A percentile compares a stretch with the other conserved stretches of the same genome.
These are phyloP conservation scores for Lophiostoma macrostomum DNA, from an alignment of 495 filamentous ascomycete species.

Conservation along the genomic window DNA sequence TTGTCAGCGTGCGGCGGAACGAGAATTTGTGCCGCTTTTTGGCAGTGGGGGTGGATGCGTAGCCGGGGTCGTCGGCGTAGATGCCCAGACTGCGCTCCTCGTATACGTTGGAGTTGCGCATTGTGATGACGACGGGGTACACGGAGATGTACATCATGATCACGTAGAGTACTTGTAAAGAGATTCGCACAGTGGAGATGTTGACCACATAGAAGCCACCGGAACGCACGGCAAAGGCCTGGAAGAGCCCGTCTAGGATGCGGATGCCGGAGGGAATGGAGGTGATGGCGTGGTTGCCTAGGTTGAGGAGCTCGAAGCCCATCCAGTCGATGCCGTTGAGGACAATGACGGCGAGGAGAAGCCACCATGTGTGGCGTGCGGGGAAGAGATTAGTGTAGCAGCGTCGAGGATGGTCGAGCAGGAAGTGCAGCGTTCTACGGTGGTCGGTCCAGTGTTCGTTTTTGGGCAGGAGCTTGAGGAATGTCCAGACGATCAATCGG, in stretches of 20 bases:
- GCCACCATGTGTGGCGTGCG: conserved; percentile 72
- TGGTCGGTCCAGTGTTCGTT: conserved; percentile 45
- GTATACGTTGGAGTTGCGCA: conserved; percentile 47
- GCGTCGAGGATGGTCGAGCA: conserved; percentile 74
- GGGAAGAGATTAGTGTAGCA: conserved; percentile 86
- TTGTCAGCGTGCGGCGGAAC: conserved; percentile 30
- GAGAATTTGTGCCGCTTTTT: no score
- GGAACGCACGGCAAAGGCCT: conserved; percentile 75
- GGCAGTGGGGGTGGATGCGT: conserved; percentile 27
- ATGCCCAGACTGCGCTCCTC: conserved; percentile 67
- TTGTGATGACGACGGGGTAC: conserved; percentile 61
- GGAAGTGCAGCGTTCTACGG: conserved; percentile 70
- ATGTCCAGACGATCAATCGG: conserved; percentile 69
- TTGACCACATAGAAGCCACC: conserved; percentile 82
- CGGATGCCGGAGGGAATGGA: conserved; percentile 55
- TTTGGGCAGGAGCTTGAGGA: conserved; percentile 50
- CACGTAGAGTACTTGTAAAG: conserved; percentile 77
- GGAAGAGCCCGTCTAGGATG: conserved; percentile 76
- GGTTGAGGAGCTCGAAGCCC: conserved; percentile 74
- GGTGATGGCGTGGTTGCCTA: conserved; percentile 64
- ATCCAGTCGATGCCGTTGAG: conserved; percentile 82
- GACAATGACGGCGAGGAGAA: conserved; percentile 65
- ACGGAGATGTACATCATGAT: conserved; percentile 78
- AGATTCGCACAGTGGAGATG: conserved; percentile 67
- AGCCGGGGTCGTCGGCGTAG: conserved; percentile 51